Evolutionary conservation across 1,284 basidiomycete species (phyloP).

Genomic region (Exsudoporus floridanus): DNA sequence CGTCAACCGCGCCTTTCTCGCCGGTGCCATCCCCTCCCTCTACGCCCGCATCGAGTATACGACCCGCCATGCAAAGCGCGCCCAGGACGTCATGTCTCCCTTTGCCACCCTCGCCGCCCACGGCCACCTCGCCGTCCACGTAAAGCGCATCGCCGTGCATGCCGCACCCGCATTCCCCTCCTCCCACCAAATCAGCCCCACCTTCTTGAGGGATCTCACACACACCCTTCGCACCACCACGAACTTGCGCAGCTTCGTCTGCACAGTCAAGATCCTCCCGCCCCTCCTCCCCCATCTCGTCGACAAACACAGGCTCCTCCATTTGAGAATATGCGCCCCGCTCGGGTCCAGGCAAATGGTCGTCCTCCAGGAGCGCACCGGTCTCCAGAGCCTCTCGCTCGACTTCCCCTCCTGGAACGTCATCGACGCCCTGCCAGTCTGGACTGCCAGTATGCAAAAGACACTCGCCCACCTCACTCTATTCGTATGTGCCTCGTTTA

Average conservation of each 20-base stretch:
- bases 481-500: constrained; percentile 45
- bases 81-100: constrained; percentile 51
- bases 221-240: constrained; percentile 47
- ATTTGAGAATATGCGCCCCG: constrained; percentile 49
- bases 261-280: constrained; percentile 45
- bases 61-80: constrained; percentile 53
- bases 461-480: constrained; percentile 55
- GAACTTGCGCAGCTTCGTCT: constrained; percentile 58
- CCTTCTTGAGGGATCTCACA: constrained; percentile 53
- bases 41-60: constrained; percentile 59
- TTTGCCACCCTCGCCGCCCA: constrained; percentile 57
- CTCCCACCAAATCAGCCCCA: constrained; percentile 36
- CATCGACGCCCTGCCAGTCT: constrained; percentile 55
- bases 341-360: constrained; percentile 50
- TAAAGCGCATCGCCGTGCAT: constrained; percentile 59
- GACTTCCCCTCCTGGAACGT: constrained; percentile 62
- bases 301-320: constrained; percentile 44
- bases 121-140: constrained; percentile 53
- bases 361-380: constrained; percentile 41
- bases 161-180: constrained; percentile 39
- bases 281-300: constrained; percentile 49
- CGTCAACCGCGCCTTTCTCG: constrained; percentile 61
- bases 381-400: constrained; percentile 48
- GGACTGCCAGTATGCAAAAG: constrained; percentile 42
- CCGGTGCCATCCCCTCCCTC: constrained; percentile 57